phyloP scores from a whole-genome alignment of 192 early-diverging fungal genomes.

The Coemansia sp. region DNA sequence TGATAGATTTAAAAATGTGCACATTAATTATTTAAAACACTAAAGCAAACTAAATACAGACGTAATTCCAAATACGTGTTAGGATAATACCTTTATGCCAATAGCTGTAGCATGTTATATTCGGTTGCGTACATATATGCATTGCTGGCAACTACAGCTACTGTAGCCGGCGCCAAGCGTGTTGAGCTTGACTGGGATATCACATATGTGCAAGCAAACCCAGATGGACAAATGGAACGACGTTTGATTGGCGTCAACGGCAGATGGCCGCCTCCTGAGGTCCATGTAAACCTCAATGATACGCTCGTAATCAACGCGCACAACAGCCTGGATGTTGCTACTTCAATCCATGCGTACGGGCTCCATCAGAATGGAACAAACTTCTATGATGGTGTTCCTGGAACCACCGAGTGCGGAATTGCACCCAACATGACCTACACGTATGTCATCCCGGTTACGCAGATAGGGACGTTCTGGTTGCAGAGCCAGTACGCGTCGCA shows the following conservation, averaged over 20 bases:
- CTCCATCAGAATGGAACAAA: constrained; percentile 72
- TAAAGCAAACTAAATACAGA: no score
- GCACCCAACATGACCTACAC: constrained; percentile 62
- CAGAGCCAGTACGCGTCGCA: constrained; percentile 71
- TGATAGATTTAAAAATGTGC: no score
- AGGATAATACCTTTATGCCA: background rate
- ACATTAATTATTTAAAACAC: no score
- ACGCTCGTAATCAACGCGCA: constrained; percentile 43
- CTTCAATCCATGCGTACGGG: constrained; percentile 74
- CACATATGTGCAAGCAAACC: constrained; percentile 64
- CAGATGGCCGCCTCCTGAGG: constrained; percentile 60
- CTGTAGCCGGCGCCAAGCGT: constrained; percentile 26
- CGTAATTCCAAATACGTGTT: no score
- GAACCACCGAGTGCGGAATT: constrained; percentile 74
- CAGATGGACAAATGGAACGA: constrained; percentile 64
- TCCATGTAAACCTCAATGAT: constrained; percentile 31
- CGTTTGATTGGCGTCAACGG: constrained; percentile 68
- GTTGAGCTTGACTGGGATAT: constrained; percentile 69
- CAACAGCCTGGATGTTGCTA: constrained; percentile 62
- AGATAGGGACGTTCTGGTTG: constrained; percentile 84
- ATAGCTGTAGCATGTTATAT: background rate
- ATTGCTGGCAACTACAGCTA: no score
- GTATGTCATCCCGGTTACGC: constrained; percentile 64
- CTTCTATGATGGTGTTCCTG: constrained; percentile 68
- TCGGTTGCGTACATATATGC: no score